These are phyloP conservation scores for Kingdonia uniflora DNA, from an alignment of 164 flowering plant genomes.

Conservation along the genomic window DNA sequence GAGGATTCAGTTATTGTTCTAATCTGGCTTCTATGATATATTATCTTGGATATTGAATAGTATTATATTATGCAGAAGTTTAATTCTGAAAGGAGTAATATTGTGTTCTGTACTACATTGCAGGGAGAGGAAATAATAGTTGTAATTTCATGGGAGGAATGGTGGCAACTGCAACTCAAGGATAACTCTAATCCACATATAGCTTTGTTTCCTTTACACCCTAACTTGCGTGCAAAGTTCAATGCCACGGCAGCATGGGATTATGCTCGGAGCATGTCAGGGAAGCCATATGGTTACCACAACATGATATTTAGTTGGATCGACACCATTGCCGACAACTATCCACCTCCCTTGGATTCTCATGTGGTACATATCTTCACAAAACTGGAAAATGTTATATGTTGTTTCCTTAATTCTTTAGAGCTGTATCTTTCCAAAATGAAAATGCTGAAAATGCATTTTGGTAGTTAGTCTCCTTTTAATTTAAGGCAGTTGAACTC, in stretches of 20 bases:
- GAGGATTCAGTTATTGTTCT: too few species aligned
- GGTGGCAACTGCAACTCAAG: slow-evolving; percentile 88
- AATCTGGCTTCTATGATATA: too few species aligned
- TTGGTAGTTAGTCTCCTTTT: too few species aligned
- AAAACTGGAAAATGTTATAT: background rate
- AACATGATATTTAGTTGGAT: slow-evolving; percentile 99
- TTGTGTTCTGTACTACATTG: too few species aligned
- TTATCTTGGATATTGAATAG: background rate
- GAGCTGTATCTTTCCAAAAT: background rate
- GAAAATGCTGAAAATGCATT: background rate
- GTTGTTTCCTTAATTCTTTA: background rate
- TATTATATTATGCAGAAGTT: too few species aligned
- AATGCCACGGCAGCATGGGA: slow-evolving; percentile 93
- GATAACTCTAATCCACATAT: slow-evolving; percentile 90
- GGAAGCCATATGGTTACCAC: slow-evolving; percentile 98
- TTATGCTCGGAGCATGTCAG: slow-evolving; percentile 88
- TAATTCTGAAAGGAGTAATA: too few species aligned
- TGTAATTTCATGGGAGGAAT: slow-evolving; percentile 91
- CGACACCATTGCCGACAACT: slow-evolving; percentile 83
- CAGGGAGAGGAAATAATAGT: slow-evolving; percentile 98
- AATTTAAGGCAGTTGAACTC: background rate
- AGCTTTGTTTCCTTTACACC: slow-evolving; percentile 91
- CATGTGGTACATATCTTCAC: slow-evolving; percentile 65
- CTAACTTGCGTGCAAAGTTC: slow-evolving; percentile 72
- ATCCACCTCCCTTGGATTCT: slow-evolving; percentile 98